phyloP scores from a whole-genome alignment of 345 rosid species.

The Syzygium aromaticum region DNA sequence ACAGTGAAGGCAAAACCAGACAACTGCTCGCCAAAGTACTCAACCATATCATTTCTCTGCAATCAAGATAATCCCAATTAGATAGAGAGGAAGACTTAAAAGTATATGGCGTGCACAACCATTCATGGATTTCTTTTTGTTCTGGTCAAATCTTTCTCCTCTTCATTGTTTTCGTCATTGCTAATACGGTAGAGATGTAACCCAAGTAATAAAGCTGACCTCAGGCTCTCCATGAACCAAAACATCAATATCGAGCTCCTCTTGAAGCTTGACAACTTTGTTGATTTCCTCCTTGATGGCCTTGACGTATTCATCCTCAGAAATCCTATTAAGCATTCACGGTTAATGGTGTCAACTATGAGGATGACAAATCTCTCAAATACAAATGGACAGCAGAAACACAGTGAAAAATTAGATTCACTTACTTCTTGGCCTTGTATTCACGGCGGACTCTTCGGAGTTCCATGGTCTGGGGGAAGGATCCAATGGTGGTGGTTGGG shows the following conservation, averaged over 20 bases:
- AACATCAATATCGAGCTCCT: conserved; percentile 94
- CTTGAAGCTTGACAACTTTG: conserved; percentile 85
- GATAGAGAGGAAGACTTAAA: not conserved
- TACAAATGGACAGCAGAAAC: not conserved
- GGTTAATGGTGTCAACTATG: not conserved
- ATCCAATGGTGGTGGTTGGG: conserved; percentile 95
- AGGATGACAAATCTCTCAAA: not conserved
- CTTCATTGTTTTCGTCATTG: not conserved
- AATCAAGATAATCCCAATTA: not conserved
- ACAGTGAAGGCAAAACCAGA: conserved; percentile 93
- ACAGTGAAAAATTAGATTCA: not conserved
- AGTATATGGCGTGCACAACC: not conserved
- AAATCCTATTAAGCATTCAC: conserved; percentile 42
- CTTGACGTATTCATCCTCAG: conserved; percentile 80
- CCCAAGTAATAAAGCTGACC: conserved; percentile 29
- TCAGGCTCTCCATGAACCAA: conserved; percentile 98
- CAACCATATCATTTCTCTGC: conserved; percentile 98
- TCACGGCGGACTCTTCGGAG: conserved; percentile 99
- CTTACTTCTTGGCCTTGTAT: conserved; percentile 95
- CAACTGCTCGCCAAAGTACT: conserved; percentile 95
- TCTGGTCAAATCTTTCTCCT: not conserved
- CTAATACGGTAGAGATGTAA: not conserved
- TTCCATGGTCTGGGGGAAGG: conserved; percentile 90
- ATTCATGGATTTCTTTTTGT: not conserved
- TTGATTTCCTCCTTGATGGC: conserved; percentile 92